Conservation (phyloP, 495 filamentous ascomycete species). For the Talaromyces stipitatus region DNA sequence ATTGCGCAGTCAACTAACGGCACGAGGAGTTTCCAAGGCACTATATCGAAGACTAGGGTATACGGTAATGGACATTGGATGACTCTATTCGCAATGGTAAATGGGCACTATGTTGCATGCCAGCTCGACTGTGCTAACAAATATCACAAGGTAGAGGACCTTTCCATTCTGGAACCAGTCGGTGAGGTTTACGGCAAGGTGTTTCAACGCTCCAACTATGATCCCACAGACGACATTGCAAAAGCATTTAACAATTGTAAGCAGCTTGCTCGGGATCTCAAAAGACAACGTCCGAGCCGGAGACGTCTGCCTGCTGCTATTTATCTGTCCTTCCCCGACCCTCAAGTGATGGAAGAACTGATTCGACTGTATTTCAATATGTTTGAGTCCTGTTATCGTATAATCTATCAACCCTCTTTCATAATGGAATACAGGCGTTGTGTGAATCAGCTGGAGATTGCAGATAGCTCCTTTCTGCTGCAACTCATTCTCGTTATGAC, state of each 20-base stretch:
- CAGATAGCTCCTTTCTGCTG: slow-evolving; percentile 18
- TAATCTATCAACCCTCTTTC: slow-evolving; percentile 40
- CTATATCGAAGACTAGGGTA: slow-evolving; percentile 21
- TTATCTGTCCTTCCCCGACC: slow-evolving; percentile 13
- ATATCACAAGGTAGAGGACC: slow-evolving; percentile 19
- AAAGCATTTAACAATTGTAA: slow-evolving; percentile 16
- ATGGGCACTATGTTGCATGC: neutral
- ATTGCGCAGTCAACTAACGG: neutral
- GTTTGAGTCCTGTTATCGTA: slow-evolving; percentile 41
- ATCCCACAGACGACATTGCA: slow-evolving; percentile 12
- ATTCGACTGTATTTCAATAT: slow-evolving; percentile 35
- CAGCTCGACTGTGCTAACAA: slow-evolving; percentile 10
- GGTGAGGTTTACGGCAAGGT: slow-evolving; percentile 13
- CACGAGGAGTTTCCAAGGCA: slow-evolving; percentile 11
- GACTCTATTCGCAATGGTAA: slow-evolving; percentile 5
- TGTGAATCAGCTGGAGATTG: slow-evolving; percentile 26
- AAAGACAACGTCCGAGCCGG: slow-evolving; percentile 16
- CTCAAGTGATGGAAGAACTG: slow-evolving; percentile 31
- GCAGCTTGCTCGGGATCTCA: slow-evolving; percentile 16
- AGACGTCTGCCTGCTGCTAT: slow-evolving; percentile 14
- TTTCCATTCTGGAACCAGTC: slow-evolving; percentile 12
- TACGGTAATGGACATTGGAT: slow-evolving; percentile 26
- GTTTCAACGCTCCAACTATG: slow-evolving; percentile 12
- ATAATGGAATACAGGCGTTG: slow-evolving; percentile 34
- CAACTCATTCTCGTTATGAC: slow-evolving; percentile 40